Base-by-base conservation (phyloP, 805 yeast species). In the Sugiyamaella mastotermitis region DNA sequence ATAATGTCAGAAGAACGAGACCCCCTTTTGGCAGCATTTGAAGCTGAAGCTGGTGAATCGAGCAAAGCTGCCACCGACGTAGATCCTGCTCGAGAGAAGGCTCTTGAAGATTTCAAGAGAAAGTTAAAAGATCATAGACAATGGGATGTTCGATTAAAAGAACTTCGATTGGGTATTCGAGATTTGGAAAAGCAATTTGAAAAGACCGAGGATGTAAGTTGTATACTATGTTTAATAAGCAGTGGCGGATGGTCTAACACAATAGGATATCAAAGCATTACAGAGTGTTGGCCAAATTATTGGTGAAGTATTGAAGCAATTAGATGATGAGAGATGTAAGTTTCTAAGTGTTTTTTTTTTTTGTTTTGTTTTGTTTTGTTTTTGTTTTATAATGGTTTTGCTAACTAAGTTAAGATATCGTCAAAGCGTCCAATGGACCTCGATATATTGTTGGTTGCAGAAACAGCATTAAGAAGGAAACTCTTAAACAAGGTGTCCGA, bases 391-490 rank as follows among this genome's bases (percentile, higher is more conserved):
- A 16, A 9, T 17, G 11, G 11, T 10, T 6, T 8, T 7, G 14
- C 28, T 9, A 27, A 23, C n/a, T n/a, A n/a, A n/a, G n/a, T n/a
- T n/a, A n/a, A n/a, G n/a, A n/a, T 60, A 90, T 90, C 48, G 97
- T 92, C 35, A 90, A 90, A 67, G 97, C 97, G 1, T 83, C 94
- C 10, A 82, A 92, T 31, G 98, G 98, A 3, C 98, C 98, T 31
- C 76, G 98, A 56, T 92, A 92, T 60, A 92, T 92, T 50, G 98
- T 92, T 35, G 97, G 97, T 31, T 92, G 95, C 62, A 78, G 98
- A 57, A 87, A 87, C 60, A 83, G 95, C 23, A 85, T 92, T 58
- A 84, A 83, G 57, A 79, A 84, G 53, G 83, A 80, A 31, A 75
- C 74, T 44, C 72, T 92, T 55, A 80, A 83, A 62, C 94, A 87